These are phyloP conservation scores for Leucoagaricus sp. DNA, from an alignment of 1,284 basidiomycete genomes.

Conservation along the genomic window DNA sequence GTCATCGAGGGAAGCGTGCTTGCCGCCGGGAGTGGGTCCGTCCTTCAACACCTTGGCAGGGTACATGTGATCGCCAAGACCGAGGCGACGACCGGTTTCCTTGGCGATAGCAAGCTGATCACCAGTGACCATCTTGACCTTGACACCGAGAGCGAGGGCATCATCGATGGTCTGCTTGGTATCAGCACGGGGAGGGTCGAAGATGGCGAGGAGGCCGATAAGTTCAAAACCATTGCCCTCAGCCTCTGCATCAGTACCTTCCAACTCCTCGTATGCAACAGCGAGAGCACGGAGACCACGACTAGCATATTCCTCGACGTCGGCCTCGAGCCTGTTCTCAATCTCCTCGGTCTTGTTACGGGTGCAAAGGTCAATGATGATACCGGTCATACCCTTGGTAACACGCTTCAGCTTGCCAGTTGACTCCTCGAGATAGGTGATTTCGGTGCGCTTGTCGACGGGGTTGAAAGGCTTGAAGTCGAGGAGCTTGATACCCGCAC, in stretches of 20 bases:
- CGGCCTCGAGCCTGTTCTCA: slow-evolving; percentile 90
- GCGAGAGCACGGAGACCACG: slow-evolving; percentile 98
- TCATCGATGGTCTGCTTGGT: slow-evolving; percentile 99
- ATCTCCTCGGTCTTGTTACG: slow-evolving; percentile 95
- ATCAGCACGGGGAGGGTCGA: slow-evolving; percentile 96
- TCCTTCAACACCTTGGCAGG: slow-evolving; percentile 94
- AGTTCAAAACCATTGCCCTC: slow-evolving; percentile 97
- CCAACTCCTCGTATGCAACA: slow-evolving; percentile 93
- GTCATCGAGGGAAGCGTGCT: slow-evolving; percentile 84
- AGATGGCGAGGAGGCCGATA: slow-evolving; percentile 96
- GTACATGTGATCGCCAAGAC: slow-evolving; percentile 95
- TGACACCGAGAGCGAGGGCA: slow-evolving; percentile 92
- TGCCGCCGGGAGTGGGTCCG: slow-evolving; percentile 78
- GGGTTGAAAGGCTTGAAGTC: slow-evolving; percentile 99
- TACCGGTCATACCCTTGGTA: slow-evolving; percentile 99
- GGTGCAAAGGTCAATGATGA: slow-evolving; percentile 93
- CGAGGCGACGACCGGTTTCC: slow-evolving; percentile 97
- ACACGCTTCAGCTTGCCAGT: slow-evolving; percentile 96
- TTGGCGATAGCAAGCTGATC: slow-evolving; percentile 99
- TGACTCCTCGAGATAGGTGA: slow-evolving; percentile 94
- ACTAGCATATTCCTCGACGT: slow-evolving; percentile 93
- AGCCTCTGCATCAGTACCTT: slow-evolving; percentile 77
- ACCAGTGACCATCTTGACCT: slow-evolving; percentile 99
- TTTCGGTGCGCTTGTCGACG: slow-evolving; percentile 98
- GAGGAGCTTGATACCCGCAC: slow-evolving; percentile 91